Evolutionary conservation across 805 yeast genomes (phyloP), one percentile per base, ranked within the genome.

Genomic region (Candida ulmi): DNA sequence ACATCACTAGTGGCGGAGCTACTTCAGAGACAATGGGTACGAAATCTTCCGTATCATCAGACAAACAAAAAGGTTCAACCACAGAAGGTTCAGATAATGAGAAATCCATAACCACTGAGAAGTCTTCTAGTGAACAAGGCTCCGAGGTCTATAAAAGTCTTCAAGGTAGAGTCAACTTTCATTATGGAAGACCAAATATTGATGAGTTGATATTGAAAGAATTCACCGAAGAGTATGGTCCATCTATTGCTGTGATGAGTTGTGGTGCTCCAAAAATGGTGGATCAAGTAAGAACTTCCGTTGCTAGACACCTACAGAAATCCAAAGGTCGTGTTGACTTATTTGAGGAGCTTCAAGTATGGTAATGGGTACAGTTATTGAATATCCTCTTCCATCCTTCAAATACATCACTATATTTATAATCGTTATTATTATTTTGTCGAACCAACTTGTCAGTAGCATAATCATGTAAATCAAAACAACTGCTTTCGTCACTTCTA

Each of bases 191-290:
- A 48, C 78, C 79, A 4, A 42, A 52, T 32, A 48, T 72, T 30
- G 58, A 57, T 0, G 55, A 56, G 8, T 18, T 71, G 13, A 61
- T 70, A 2, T 44, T 42, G 12, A 33, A 51, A 3, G 72, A 66
- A 37, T 50, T 69, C 4, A 48, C 56, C 11, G 65, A 63, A 30
- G 56, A 68, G 6, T 43, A 44, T 4, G 60, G 65, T 2, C n/a
- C n/a, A n/a, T 39, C 48, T 12, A 64, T 65, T 29, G 76, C 71
- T 3, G 65, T 76, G 30, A 62, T 75, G 19, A 62, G 74, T 9
- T 77, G 82, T 60, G 80, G 79, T n/a, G 76, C 71, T 44, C 69
- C 69, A 28, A 41, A 54, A 9, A 61, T 76, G 64, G 76, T 73
- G 28, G 81, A 76, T 50, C 65, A 62, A 17, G 41, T 73, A n/a